phyloP scores from a whole-genome alignment of 345 rosid genomes.

The Ceriops tagal region DNA sequence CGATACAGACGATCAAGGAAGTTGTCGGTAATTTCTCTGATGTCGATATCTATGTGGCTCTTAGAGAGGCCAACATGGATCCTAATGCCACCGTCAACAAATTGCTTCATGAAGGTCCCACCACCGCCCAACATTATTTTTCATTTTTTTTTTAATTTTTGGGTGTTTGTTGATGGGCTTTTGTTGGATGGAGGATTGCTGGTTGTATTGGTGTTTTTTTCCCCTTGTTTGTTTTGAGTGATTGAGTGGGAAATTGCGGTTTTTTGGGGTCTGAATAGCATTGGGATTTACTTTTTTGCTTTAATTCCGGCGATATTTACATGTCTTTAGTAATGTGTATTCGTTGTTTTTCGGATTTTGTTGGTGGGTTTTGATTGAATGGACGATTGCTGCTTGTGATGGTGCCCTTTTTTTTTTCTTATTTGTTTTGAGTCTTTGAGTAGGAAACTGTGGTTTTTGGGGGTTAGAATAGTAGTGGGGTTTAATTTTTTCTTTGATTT shows the following conservation, averaged over 20 bases:
- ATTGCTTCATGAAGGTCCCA: conserved; percentile 70
- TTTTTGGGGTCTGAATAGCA: not conserved
- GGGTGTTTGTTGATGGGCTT: not conserved
- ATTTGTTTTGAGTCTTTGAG: not conserved
- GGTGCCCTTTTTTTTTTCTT: too few species aligned
- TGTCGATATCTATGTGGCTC: conserved; percentile 56
- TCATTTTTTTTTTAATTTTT: not conserved
- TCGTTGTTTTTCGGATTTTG: not conserved
- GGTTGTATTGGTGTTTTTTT: not conserved
- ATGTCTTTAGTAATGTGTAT: not conserved
- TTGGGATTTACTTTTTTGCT: not conserved
- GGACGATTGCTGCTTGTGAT: too few species aligned
- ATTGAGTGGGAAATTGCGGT: not conserved
- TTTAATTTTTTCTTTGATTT: not conserved
- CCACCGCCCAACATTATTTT: not conserved
- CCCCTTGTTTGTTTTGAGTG: not conserved
- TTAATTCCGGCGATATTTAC: too few species aligned
- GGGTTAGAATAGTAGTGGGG: not conserved
- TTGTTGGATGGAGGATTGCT: not conserved
- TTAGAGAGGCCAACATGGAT: conserved; percentile 76
- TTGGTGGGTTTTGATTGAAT: not conserved
- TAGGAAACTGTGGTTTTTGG: not conserved
- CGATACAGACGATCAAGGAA: conserved; percentile 70
- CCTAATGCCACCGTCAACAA: conserved; percentile 74
- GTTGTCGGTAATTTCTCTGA: conserved; percentile 76